These are phyloP conservation scores for Alternaria hordeiaustralica DNA, from an alignment of 2,329 filamentous ascomycete species.

Conservation along the genomic window DNA sequence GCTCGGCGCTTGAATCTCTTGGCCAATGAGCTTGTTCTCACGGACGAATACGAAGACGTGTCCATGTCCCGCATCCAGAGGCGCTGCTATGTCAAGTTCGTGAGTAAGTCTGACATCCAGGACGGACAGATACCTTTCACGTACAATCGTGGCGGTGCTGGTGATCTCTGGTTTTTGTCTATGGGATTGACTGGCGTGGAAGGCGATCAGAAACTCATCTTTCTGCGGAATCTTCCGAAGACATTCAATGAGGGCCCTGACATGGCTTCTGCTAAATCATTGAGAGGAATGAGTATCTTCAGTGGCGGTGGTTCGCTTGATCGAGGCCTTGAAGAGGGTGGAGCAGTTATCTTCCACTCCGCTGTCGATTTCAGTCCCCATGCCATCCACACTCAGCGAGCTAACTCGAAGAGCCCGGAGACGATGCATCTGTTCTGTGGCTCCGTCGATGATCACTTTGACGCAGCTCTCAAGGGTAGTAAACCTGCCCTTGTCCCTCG, in stretches of 20 bases:
- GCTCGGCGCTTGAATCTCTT: constrained; percentile 35
- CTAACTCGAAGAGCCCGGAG: constrained; percentile 61
- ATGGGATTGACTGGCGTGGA: constrained; percentile 23
- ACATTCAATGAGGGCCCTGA: constrained; percentile 62
- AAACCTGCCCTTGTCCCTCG: constrained; percentile 56
- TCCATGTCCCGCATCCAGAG: constrained; percentile 55
- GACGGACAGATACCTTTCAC: constrained; percentile 60
- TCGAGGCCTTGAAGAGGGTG: constrained; percentile 75
- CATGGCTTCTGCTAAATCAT: constrained; percentile 48
- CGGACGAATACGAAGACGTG: constrained; percentile 53
- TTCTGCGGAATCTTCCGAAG: constrained; percentile 11
- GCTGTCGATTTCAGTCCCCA: constrained; percentile 69
- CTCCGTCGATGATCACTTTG: constrained; percentile 73
- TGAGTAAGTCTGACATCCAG: constrained; percentile 47
- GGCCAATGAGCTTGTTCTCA: constrained; percentile 67
- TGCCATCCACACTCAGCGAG: constrained; percentile 76
- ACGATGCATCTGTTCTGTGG: constrained; percentile 67
- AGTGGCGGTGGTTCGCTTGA: constrained; percentile 81
- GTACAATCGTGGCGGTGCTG: constrained; percentile 70
- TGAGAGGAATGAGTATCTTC: constrained; percentile 71
- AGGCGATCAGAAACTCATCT: not conserved
- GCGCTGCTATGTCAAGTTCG: constrained; percentile 67
- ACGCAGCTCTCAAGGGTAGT: constrained; percentile 59
- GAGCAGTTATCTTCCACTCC: constrained; percentile 68
- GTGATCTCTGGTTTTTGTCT: constrained; percentile 70